Evolutionary conservation across 2,329 filamentous ascomycete species (phyloP), one percentile per base, ranked within the genome.

Genomic region (Nothophaeocryptopus gaeumannii): DNA sequence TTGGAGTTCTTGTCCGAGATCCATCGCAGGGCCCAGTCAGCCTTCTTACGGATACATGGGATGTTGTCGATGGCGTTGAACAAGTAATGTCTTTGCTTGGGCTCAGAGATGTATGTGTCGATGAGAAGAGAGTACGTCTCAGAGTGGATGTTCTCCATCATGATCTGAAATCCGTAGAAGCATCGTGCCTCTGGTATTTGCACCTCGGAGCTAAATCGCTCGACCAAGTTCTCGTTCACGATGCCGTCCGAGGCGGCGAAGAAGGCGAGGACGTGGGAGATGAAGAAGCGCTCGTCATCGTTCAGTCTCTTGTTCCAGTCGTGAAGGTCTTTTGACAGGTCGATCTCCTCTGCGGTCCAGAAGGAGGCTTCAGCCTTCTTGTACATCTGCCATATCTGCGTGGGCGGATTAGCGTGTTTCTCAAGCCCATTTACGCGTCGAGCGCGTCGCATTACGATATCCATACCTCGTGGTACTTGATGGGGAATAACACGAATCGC

Each of bases 61-160:
- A 99, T 99, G 69, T 92, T 99, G 62, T 99, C 93, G 74, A 99
- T 95, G 65, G 93, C 93, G 67, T 99, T 96, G 78, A 99, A 97
- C 50, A 99, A 86, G 71, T 97, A 91, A 55, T 82, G 87, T 63
- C 89, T 85, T 78, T 99, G 92, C 70, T 88, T 87, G 56, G 89
- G 88, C 78, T 99, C 93, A 81, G 95, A 96, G 77, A 99, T 95
- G 75, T 99, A 99, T 56, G 92, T 96, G 73, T 99, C 93, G 71
- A 99, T 99, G 70, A 99, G 85, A 32, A 99, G 85, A 14, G 92
- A 97, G 82, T 99, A 99, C 47, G 93, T 99, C 79, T 99, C 93
- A 12, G 93, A 96, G 82, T 99, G 93, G 67, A 99, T 96, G 78
- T 99, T 99, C 81, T 99, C 93, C 89, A 99, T 97, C 93, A 99